Evolutionary conservation across 2,329 filamentous ascomycete species (phyloP).

Genomic region (Apiospora aurea): DNA sequence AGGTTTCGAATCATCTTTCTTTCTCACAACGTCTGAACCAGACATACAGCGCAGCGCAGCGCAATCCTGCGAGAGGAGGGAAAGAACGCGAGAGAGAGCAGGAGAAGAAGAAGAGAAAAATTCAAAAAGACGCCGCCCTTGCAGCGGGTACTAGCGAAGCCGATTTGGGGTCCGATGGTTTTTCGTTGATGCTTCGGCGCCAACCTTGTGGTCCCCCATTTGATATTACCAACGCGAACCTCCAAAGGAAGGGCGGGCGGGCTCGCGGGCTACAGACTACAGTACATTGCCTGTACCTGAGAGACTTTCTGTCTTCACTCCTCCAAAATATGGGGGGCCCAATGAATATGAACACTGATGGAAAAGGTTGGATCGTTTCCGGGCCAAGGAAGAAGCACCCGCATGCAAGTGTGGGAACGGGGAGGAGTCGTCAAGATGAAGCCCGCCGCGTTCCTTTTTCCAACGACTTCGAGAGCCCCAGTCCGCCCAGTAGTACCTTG

Average conservation of each 20-base stretch:
- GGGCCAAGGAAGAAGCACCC: neutral
- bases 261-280: no score
- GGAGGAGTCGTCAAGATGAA: constrained; percentile 10
- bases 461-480: constrained; percentile 16
- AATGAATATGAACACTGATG: neutral
- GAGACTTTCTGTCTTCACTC: neutral
- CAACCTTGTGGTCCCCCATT: constrained; percentile 13
- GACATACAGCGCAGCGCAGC: neutral
- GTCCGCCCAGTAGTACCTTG: neutral
- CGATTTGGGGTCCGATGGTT: constrained; percentile 20
- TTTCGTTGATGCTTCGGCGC: constrained; percentile 18
- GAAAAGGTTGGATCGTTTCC: neutral
- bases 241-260: neutral
- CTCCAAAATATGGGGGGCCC: neutral
- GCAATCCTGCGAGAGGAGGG: neutral
- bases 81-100: constrained; percentile 13
- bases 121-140: constrained; percentile 17
- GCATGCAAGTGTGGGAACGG: constrained; percentile 5
- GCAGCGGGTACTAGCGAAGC: constrained; percentile 20
- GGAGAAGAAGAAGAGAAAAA: neutral
- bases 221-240: neutral
- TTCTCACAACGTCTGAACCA: constrained; percentile 1
- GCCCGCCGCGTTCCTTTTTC: constrained; percentile 18
- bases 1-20: constrained; percentile 16
- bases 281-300: neutral